Conservation (phyloP, 306 rosid genomes). For the Alnus rubra region DNA sequence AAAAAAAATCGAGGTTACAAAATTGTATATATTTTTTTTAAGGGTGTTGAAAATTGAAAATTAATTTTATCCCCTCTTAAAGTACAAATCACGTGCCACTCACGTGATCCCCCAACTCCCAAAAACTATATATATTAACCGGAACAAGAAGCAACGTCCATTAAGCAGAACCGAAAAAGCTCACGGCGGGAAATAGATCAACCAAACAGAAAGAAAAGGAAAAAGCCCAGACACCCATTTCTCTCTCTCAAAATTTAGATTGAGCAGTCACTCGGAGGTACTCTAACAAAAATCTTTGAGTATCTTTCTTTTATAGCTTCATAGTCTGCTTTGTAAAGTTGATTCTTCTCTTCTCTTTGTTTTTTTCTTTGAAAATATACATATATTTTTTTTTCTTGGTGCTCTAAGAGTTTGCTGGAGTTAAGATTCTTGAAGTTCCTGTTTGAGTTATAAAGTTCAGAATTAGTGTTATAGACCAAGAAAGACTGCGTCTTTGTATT, state of each 20-base stretch:
- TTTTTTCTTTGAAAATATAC: not conserved
- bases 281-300: not conserved
- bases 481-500: not conserved
- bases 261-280: not conserved
- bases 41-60: too few relatives aligned
- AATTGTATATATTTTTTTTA: too few relatives aligned
- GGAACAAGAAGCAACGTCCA: not conserved
- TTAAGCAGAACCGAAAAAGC: not conserved
- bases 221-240: not conserved
- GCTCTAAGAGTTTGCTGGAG: not conserved
- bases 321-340: not conserved
- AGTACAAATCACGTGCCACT: too few relatives aligned
- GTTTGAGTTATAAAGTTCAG: not conserved
- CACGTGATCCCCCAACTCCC: too few relatives aligned
- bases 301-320: not conserved
- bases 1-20: too few relatives aligned
- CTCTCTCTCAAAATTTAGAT: not conserved
- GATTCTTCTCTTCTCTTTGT: not conserved
- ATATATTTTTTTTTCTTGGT: too few relatives aligned
- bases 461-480: not conserved
- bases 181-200: not conserved
- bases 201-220: too few relatives aligned
- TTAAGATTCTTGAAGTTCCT: not conserved
- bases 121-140: too few relatives aligned
- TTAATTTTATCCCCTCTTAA: too few relatives aligned